Conservation (phyloP, 192 early-diverging fungal species). For the Dissophora ornata region DNA sequence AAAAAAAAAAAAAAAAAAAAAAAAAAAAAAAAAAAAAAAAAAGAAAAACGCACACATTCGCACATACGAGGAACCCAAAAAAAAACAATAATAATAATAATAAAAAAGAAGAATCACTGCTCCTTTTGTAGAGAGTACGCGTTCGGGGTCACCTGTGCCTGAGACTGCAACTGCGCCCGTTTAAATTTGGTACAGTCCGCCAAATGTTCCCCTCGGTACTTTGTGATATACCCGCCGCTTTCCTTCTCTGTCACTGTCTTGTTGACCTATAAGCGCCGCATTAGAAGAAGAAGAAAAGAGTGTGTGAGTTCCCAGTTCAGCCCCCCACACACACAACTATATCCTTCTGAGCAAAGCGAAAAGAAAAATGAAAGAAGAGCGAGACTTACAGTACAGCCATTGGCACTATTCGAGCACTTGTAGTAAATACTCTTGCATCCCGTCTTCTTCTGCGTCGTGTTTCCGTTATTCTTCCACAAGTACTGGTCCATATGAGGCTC, state of each 20-base stretch:
- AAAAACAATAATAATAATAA: conserved; percentile 1
- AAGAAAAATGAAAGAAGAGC: not conserved
- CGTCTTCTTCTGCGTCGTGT: conserved; percentile 67
- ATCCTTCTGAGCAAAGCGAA: not conserved
- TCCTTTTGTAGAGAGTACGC: conserved; percentile 25
- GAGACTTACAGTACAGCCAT: conserved; percentile 56
- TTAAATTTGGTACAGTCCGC: conserved; percentile 61
- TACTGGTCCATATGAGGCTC: conserved; percentile 63
- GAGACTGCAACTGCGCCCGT: conserved; percentile 31
- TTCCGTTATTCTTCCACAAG: conserved; percentile 72
- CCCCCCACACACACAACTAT: not conserved
- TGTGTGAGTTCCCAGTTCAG: not conserved
- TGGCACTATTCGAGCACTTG: conserved; percentile 68
- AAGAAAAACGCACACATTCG: not conserved
- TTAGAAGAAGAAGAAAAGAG: not conserved
- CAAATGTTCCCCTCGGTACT: conserved; percentile 68
- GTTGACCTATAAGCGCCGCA: conserved; percentile 50
- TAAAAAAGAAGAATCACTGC: not conserved
- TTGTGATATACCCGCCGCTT: conserved; percentile 64
- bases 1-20: conserved; percentile 2
- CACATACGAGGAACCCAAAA: no score
- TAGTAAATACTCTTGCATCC: conserved; percentile 69
- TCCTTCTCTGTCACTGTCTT: conserved; percentile 67
- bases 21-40: conserved; percentile 1
- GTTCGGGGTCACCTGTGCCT: conserved; percentile 11